Base-by-base conservation (phyloP, 306 rosid species). In the Vigna hirtella region DNA sequence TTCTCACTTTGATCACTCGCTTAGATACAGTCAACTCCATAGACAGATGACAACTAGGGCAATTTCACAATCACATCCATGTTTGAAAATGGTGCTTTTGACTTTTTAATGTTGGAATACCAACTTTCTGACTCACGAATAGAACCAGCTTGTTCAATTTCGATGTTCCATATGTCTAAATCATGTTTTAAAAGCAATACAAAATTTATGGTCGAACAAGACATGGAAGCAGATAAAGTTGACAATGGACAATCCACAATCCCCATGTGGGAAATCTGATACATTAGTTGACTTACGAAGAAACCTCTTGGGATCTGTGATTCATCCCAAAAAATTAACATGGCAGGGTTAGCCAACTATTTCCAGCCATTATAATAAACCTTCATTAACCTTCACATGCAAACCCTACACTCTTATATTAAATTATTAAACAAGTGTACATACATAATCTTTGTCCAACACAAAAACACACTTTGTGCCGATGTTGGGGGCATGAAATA, bases 241-340 rank as follows among this genome's bases (percentile, higher is more conserved):
- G 69, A 16, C 40, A 77, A 65, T 76, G 57, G 62, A 34, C 69
- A 83, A 73, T 69, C 69, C 79, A 79, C 82, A 79, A 78, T 77
- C 77, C 86, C 84, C 82, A 50, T 83, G 90, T 79, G 83, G 82
- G 78, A 83, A 85, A 85, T 83, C 87, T 77, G 85, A 74, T 81
- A 10, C 51, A 64, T 58, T 30, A 70, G 88, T 92, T 90, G 96
- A 87, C 92, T 88, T 77, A 61, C 9, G 45, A 78, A 75, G 62
- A 74, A 77, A 83, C 82, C 72, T 79, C 83, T 88, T 80, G 97
- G 97, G 93, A 91, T 91, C 91, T 76, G 82, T 86, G 73, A 28
- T 64, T 67, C 74, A 73, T 81, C 68, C 64, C 2, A 2, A 57
- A 70, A 74, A 59, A 53, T 28, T 79, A 75, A 71, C 84, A 71